Base-by-base conservation (phyloP, 306 rosid genomes). In the Quercus bicolor region DNA sequence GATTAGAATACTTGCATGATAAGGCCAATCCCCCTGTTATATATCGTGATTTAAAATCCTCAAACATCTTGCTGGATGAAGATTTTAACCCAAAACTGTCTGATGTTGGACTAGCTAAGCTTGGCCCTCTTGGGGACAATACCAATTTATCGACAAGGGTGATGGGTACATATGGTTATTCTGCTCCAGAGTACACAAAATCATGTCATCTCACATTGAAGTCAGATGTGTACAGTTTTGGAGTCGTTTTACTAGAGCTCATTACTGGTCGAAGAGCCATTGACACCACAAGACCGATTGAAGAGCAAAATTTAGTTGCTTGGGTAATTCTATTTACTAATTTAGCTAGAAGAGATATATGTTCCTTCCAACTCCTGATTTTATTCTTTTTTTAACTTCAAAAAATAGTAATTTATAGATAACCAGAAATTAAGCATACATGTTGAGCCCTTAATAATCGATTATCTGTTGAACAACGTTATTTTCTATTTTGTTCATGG, bases 1-100 rank as follows among this genome's bases (percentile, higher is more conserved):
- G 95, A 23, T 70, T 94, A 74, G 93, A 94, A 90, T 92, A 94
- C 84, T 85, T 94, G 92, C 98, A 94, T 24, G 95, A 91, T 69
- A 86, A 72, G 72, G 95, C 95, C 8, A 83, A 87, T 48, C 97
- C 98, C 11, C 90, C 97, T 1, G 82, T 94, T 48, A 86, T 94
- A 82, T 91, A 83, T 70, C 54, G 97, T 7, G 97, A 94, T 79
- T 72, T 94, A 68, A 94, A 89, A 68, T 77, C 97, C 16, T 78
- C 98, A 0, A 92, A 92, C 70, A 87, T 94, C 73, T 83, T 94
- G 87, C 56, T 92, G 16, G 98, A 89, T 51, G 85, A 87, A 18
- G 90, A 87, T 4, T 65, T 62, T 13, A 85, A 86, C 64, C 94
- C 97, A 59, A 94, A 91, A 74, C 85, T 94, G 64, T 91, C 97